Evolutionary conservation across 805 yeast genomes (phyloP).

Genomic region (Candida ficus): DNA sequence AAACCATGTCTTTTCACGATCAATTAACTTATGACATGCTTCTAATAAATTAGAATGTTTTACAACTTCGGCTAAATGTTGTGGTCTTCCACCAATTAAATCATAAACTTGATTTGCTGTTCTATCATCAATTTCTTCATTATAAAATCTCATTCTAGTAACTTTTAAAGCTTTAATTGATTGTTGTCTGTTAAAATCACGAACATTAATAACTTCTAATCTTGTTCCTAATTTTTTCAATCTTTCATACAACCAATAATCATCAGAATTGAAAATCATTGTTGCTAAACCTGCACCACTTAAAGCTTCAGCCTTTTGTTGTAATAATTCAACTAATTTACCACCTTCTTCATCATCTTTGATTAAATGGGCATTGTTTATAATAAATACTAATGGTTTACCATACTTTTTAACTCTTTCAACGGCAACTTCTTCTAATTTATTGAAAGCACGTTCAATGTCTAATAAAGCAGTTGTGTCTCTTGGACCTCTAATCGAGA

Average conservation of each 20-base stretch:
- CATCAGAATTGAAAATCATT: conserved; percentile 73
- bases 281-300: conserved; percentile 52
- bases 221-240: conserved; percentile 68
- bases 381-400: conserved; percentile 61
- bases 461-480: conserved; percentile 79
- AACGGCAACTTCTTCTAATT: conserved; percentile 68
- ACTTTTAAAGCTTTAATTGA: conserved; percentile 49
- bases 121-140: conserved; percentile 33
- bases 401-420: conserved; percentile 34
- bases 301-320: conserved; percentile 76
- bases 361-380: conserved; percentile 71
- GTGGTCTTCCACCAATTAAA: conserved; percentile 80
- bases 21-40: conserved; percentile 68
- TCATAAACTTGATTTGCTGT: conserved; percentile 54
- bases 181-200: conserved; percentile 53
- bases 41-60: conserved; percentile 47
- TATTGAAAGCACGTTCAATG: conserved; percentile 76
- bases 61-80: conserved; percentile 69
- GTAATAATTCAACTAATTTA: conserved; percentile 65
- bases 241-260: conserved; percentile 82
- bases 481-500: conserved; percentile 77
- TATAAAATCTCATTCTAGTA: conserved; percentile 41
- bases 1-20: conserved; percentile 81
- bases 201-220: conserved; percentile 63
- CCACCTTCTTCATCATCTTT: conserved; percentile 71